phyloP scores from a whole-genome alignment of 208 protist genomes.

The Phytomonas francai region DNA sequence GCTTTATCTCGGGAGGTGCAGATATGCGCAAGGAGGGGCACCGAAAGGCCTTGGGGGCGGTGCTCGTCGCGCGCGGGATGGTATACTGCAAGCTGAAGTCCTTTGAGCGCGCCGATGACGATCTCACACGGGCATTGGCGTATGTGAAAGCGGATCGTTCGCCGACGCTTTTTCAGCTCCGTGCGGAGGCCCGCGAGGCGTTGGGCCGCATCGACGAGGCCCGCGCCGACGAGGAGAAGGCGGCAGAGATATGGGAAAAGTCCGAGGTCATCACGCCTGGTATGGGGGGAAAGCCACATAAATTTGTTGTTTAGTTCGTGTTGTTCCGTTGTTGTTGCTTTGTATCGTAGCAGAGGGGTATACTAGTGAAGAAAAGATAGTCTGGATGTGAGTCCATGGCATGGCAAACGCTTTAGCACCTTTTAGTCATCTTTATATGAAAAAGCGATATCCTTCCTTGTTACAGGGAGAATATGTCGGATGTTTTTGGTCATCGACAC shows the following conservation, averaged over 20 bases:
- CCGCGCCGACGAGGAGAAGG: constrained; percentile 70
- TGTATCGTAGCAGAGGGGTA: constrained; percentile 10
- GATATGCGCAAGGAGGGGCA: constrained; percentile 64
- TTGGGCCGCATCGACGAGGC: constrained; percentile 78
- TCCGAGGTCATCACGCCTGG: constrained; percentile 71
- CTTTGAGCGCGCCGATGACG: constrained; percentile 68
- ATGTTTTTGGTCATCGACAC: no score
- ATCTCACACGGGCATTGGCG: constrained; percentile 65
- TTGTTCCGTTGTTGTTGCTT: constrained; percentile 9
- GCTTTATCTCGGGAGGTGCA: constrained; percentile 59
- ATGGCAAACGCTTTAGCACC: no score
- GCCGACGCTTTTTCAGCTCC: constrained; percentile 79
- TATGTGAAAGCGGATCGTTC: constrained; percentile 75
- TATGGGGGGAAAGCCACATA: constrained; percentile 64
- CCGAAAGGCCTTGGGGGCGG: constrained; percentile 71
- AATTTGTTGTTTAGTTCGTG: constrained; percentile 67
- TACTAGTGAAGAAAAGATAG: not conserved
- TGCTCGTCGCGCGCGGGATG: constrained; percentile 76
- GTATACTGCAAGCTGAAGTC: constrained; percentile 82
- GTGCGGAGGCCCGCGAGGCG: constrained; percentile 74
- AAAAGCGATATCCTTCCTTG: no score
- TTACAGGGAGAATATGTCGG: no score
- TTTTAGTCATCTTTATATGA: no score
- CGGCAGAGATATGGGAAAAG: constrained; percentile 85
- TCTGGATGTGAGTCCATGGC: no score